Conservation (phyloP, 352 stramenopile species). For the Pythium myriotylum region DNA sequence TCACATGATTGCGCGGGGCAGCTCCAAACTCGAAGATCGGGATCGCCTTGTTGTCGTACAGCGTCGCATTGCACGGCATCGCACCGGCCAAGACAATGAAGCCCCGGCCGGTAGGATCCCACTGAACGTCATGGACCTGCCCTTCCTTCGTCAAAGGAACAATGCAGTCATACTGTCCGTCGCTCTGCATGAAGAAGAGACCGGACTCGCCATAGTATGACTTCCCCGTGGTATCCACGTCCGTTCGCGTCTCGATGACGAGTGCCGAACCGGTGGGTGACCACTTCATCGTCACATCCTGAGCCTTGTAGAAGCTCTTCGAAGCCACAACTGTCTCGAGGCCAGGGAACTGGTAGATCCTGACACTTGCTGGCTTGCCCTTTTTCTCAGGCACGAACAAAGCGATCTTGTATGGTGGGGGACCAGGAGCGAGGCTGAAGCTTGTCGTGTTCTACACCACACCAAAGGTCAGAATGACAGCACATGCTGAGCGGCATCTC, state of each 20-base stretch:
- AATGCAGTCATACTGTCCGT: slow-evolving; percentile 92
- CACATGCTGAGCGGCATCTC: neutral
- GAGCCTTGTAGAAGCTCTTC: slow-evolving; percentile 92
- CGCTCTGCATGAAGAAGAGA: slow-evolving; percentile 94
- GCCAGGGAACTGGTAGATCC: slow-evolving; percentile 81
- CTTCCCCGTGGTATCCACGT: slow-evolving; percentile 92
- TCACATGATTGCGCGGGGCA: slow-evolving; percentile 95
- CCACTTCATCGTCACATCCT: slow-evolving; percentile 91
- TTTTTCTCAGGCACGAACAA: slow-evolving; percentile 91
- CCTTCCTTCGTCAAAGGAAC: slow-evolving; percentile 90
- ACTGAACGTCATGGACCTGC: slow-evolving; percentile 94
- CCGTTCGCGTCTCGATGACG: slow-evolving; percentile 91
- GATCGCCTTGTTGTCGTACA: slow-evolving; percentile 96
- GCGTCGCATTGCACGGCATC: slow-evolving; percentile 94
- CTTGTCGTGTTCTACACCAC: slow-evolving; percentile 60
- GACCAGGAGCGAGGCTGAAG: slow-evolving; percentile 85
- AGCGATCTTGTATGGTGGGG: slow-evolving; percentile 82
- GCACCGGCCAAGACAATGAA: slow-evolving; percentile 96
- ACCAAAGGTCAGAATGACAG: slow-evolving; percentile 1
- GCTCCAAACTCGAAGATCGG: slow-evolving; percentile 96
- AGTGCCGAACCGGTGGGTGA: slow-evolving; percentile 83
- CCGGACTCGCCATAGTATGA: slow-evolving; percentile 98
- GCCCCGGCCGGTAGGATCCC: slow-evolving; percentile 89
- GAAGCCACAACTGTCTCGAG: slow-evolving; percentile 66
- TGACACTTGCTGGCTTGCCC: slow-evolving; percentile 84